A percentile compares a stretch with the other conserved stretches of the same genome.
Conservation (phyloP, 179 eudicot species). For the Spinacia oleracea region DNA sequence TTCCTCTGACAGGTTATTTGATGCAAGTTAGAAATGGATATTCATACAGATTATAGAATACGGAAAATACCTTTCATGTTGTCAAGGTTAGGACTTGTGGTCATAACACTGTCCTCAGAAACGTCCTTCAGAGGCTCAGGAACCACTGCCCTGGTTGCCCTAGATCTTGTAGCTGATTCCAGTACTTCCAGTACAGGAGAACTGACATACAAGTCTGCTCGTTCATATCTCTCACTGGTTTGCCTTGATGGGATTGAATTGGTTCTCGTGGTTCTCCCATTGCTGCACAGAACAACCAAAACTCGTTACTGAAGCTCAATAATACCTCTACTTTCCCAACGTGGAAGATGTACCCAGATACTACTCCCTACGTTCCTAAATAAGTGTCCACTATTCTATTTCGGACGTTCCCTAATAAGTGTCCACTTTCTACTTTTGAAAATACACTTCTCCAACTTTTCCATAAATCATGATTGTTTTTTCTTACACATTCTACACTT, state of each 20-base stretch:
- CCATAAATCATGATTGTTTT: too few species aligned
- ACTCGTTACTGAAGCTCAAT: background rate
- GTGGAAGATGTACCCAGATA: background rate
- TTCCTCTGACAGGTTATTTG: background rate
- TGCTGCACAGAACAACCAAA: slow-evolving; percentile 21
- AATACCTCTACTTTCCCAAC: background rate
- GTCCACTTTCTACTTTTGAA: too few species aligned
- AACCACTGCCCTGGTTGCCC: slow-evolving; percentile 17
- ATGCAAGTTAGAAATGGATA: background rate
- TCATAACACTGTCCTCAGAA: slow-evolving; percentile 9
- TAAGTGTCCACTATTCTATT: too few species aligned
- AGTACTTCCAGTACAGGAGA: background rate
- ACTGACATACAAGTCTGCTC: slow-evolving; percentile 6
- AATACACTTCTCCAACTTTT: too few species aligned
- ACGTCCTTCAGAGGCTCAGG: slow-evolving; percentile 27
- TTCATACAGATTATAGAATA: background rate
- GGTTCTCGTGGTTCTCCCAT: slow-evolving; percentile 20
- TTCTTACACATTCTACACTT: too few species aligned
- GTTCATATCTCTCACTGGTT: slow-evolving; percentile 25
- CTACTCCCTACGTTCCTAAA: too few species aligned
- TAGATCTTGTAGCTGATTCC: slow-evolving; percentile 16
- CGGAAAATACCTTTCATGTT: slow-evolving; percentile 25
- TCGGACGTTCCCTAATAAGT: too few species aligned
- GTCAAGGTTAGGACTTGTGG: slow-evolving; percentile 1
- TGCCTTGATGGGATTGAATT: slow-evolving; percentile 4